Base-by-base conservation (phyloP, 305 asterid species). In the Fraxinus sp. region DNA sequence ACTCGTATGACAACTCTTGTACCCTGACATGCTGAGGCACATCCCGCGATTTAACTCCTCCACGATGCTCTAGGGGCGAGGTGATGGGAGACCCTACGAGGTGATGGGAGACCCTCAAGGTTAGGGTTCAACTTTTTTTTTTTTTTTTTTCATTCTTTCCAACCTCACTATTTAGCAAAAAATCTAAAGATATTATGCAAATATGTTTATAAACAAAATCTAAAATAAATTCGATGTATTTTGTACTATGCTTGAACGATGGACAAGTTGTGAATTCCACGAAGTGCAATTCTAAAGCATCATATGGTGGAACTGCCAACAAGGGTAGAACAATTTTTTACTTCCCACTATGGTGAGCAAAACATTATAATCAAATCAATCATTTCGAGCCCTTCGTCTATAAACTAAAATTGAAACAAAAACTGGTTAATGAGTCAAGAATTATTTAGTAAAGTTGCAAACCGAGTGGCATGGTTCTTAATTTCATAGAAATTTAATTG, bases 351-450 rank as follows among this genome's bases (percentile, higher is more conserved):
- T 10, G 77, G 76, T 16, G 78, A 64, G 74, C 86, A 88, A 81
- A 85, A 83, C 83, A 82, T 37, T 82, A 80, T 85, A 79, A 76
- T 46, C 84, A 49, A 77, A 71, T 77, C 76, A 81, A 80, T 66
- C 74, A 71, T 79, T 74, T 78, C 78, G 81, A 59, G 68, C 46
- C 84, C 71, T 84, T 52, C 59, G 10, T 44, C 35, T 13, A 22
- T 3, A 74, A 13, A 46, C 18, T 46, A 46, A 46, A 11, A 22
- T 44, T 83, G 28, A 35, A 44, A 28, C 18, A 74, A 74, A 8
- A 74, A 36, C 22, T 20, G 24, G 57, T 20, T 5, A 46, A 3
- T 18, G 18, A 1, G 46, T 18, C 55, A 35, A 71, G 13, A 33
- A 32, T 28, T 7, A 14, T 35, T 33, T 4, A 9, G 39, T 72